Percentiles rank a stretch among this genome's conserved stretches.
Evolutionary conservation across 2,329 filamentous ascomycete genomes (phyloP).

Genomic region (Madurella fahalii): DNA sequence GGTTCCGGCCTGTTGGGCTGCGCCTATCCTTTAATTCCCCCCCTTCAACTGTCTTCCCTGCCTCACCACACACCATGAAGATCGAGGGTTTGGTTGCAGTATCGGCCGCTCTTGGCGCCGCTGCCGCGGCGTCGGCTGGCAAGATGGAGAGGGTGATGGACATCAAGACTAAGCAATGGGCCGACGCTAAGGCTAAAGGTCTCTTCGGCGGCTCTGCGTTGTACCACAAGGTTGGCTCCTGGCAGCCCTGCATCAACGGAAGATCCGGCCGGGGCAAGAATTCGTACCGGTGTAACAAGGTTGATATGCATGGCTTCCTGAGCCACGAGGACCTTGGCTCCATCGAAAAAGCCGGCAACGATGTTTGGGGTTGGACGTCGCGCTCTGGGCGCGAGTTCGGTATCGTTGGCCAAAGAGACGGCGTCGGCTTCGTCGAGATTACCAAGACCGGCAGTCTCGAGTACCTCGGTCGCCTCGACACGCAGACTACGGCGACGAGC

Average conservation of each 20-base stretch:
- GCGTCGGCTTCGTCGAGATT: slow-evolving; percentile 52
- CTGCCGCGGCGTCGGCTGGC: neutral
- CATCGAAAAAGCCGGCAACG: slow-evolving; percentile 11
- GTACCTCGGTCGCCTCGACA: slow-evolving; percentile 52
- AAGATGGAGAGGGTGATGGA: slow-evolving; percentile 11
- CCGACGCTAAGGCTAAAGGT: neutral
- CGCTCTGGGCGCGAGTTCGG: slow-evolving; percentile 50
- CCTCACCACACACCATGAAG: neutral
- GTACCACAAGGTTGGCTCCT: slow-evolving; percentile 4
- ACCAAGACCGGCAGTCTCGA: slow-evolving; percentile 45
- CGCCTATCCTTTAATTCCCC: neutral
- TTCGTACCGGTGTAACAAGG: slow-evolving; percentile 18
- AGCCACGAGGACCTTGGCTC: slow-evolving; percentile 20
- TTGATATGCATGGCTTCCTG: slow-evolving; percentile 19
- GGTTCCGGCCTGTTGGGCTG: neutral
- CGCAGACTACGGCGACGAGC: slow-evolving; percentile 40
- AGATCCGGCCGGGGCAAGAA: slow-evolving; percentile 4
- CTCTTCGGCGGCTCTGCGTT: slow-evolving; percentile 10
- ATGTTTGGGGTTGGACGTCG: slow-evolving; percentile 45
- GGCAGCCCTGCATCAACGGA: slow-evolving; percentile 15
- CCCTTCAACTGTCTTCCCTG: neutral
- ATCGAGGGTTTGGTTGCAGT: neutral
- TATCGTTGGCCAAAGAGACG: slow-evolving; percentile 51
- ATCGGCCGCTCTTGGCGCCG: neutral
- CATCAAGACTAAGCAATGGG: slow-evolving; percentile 11